Percentiles rank a stretch among this genome's conserved stretches.
Evolutionary conservation across 257 asterid species (phyloP).

Genomic region (Agastache rugosa): DNA sequence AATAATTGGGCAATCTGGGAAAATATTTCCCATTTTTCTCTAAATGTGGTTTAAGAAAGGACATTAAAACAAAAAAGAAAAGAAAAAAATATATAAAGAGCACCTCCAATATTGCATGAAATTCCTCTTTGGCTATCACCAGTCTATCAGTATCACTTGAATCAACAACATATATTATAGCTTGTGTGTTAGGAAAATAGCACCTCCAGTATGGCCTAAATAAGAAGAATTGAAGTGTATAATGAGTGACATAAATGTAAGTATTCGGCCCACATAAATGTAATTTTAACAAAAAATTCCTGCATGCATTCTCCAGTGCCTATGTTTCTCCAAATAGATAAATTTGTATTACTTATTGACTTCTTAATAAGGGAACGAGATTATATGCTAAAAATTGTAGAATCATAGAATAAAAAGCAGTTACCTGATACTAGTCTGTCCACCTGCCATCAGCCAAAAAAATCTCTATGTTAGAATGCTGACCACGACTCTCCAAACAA

Average conservation of each 20-base stretch:
- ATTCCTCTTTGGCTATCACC: slow-evolving; percentile 91
- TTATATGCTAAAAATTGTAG: slow-evolving; percentile 29
- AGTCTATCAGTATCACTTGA: slow-evolving; percentile 97
- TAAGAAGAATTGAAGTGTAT: neutral
- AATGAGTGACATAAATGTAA: slow-evolving; percentile 2
- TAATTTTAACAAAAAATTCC: neutral
- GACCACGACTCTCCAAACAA: slow-evolving; percentile 7
- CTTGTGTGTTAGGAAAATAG: slow-evolving; percentile 97
- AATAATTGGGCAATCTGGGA: neutral
- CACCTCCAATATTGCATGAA: slow-evolving; percentile 63
- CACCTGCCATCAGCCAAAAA: slow-evolving; percentile 68
- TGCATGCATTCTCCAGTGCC: neutral
- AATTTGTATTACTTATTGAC: no score
- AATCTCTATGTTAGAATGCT: slow-evolving; percentile 25
- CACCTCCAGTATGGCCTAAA: slow-evolving; percentile 96
- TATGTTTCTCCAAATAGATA: slow-evolving; percentile 19
- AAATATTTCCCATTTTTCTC: neutral
- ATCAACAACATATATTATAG: slow-evolving; percentile 95
- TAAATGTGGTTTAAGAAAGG: neutral
- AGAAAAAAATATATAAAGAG: no score
- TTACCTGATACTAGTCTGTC: slow-evolving; percentile 99
- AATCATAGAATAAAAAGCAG: slow-evolving; percentile 27
- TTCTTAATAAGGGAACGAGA: neutral
- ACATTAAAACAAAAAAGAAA: neutral
- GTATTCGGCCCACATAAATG: slow-evolving; percentile 1